phyloP scores from a whole-genome alignment of 306 rosid genomes.

The Styphnolobium japonicum region DNA sequence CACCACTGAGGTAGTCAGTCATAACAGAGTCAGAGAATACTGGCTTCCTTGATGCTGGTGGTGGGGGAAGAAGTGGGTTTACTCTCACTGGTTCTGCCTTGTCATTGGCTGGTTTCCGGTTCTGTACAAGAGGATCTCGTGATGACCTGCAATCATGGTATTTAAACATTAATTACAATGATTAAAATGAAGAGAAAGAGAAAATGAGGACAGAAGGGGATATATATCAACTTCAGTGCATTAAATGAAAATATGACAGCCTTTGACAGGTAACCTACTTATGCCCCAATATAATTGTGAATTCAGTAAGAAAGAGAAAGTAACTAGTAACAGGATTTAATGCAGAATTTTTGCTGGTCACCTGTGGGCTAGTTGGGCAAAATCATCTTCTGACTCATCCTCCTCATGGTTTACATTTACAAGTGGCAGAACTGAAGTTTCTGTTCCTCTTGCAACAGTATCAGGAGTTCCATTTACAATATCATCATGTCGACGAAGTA shows the following conservation, averaged over 20 bases:
- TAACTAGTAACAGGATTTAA: neutral
- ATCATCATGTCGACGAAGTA: slow-evolving; percentile 55
- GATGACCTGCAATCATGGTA: slow-evolving; percentile 45
- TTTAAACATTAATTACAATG: neutral
- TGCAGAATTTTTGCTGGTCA: slow-evolving; percentile 11
- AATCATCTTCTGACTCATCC: slow-evolving; percentile 68
- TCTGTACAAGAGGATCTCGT: slow-evolving; percentile 43
- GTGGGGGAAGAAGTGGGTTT: slow-evolving; percentile 54
- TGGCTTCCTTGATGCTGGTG: slow-evolving; percentile 55
- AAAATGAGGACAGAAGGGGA: neutral
- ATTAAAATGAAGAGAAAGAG: neutral
- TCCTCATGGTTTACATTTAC: slow-evolving; percentile 64
- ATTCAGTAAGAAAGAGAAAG: neutral
- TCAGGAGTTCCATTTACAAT: slow-evolving; percentile 41
- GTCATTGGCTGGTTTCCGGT: slow-evolving; percentile 42
- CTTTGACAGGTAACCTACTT: neutral
- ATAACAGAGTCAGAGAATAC: slow-evolving; percentile 41
- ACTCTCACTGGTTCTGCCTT: slow-evolving; percentile 34
- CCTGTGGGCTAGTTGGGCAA: slow-evolving; percentile 67
- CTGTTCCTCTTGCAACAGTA: slow-evolving; percentile 32
- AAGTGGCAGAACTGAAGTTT: slow-evolving; percentile 45
- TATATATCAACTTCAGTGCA: neutral
- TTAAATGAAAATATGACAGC: neutral
- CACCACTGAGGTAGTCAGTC: slow-evolving; percentile 72
- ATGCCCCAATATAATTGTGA: neutral